Base-by-base conservation (phyloP, 768 basidiomycete genomes). In the Phanerodontia chrysosporium region DNA sequence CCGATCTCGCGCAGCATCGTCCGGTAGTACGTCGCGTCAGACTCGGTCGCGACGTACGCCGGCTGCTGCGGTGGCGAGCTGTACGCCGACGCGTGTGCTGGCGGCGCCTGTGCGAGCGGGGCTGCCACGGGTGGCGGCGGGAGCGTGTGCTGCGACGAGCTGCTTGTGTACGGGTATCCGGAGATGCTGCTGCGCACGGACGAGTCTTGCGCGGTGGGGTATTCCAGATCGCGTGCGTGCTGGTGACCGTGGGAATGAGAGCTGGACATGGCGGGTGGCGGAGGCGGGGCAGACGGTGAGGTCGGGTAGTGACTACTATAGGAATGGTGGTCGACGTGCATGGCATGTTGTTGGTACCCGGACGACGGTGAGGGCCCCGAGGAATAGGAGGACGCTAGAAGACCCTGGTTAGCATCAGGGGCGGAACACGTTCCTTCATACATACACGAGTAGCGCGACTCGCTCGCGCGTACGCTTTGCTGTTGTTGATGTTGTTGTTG, bases 11-110 rank as follows among this genome's bases (percentile, higher is more conserved):
- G 72, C 64, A 82, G 81, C 79, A 84, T 89, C 70, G 91, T 90
- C 63, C 83, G 82, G 79, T 83, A 89, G 70, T 91, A 91, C 55
- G 82, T 76, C 12, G 80, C 80, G 68, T 91, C 89, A n/a, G 78
- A 76, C 62, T 84, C 83, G 25, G 66, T 59, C 36, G 61, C 54
- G 49, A 58, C 52, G 46, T 48, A 60, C 36, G 60, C 18, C 10
- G 6, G 39, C 49, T 54, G 58, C 18, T 36, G 29, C 12, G 16
- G 21, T 14, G 48, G 46, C 18, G 39, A 55, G 53, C 10, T n/a
- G 42, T 49, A 27, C 14, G 42, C 1, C 28, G 12, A 21, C 44
- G 58, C 42, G 30, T 58, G 51, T 25, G 55, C 13, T 27, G 59
- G n/a, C 35, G 49, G 61, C 6, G 57, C 55, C 29, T 45, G 55